phyloP scores from a whole-genome alignment of 306 rosid genomes.

The Dryas alaskensis region DNA sequence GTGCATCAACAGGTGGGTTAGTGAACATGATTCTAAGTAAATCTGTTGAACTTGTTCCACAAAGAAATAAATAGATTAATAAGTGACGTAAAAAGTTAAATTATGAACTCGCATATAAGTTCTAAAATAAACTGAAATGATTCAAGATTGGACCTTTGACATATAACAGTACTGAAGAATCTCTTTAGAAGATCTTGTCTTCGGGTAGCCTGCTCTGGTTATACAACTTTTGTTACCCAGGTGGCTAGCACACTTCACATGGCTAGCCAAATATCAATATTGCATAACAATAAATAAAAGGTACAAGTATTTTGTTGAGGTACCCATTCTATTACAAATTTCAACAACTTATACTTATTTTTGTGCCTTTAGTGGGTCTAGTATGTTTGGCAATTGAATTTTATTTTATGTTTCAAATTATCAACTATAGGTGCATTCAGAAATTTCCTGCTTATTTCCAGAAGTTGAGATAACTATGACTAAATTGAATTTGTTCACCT shows the following conservation, averaged over 20 bases:
- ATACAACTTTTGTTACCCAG: background rate
- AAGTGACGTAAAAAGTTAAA: background rate
- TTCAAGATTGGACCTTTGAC: background rate
- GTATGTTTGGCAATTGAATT: conserved; percentile 2
- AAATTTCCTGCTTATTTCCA: background rate
- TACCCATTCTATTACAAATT: background rate
- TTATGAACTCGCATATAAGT: background rate
- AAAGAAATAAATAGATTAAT: background rate
- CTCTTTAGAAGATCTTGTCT: background rate
- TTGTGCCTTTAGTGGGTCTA: background rate
- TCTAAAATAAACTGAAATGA: background rate
- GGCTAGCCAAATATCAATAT: background rate
- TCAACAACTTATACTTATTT: background rate
- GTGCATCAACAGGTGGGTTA: background rate
- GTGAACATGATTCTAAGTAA: background rate
- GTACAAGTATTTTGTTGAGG: background rate
- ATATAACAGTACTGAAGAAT: background rate
- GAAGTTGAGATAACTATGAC: background rate
- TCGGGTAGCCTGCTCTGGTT: background rate
- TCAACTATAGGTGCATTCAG: background rate
- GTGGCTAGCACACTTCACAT: background rate
- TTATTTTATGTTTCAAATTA: background rate
- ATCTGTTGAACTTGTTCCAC: background rate
- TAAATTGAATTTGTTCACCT: background rate
- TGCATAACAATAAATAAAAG: background rate